Percentiles rank a stretch among this genome's conserved stretches.
phyloP scores from a whole-genome alignment of 495 filamentous ascomycete genomes.

The Penicillium malachiteum region DNA sequence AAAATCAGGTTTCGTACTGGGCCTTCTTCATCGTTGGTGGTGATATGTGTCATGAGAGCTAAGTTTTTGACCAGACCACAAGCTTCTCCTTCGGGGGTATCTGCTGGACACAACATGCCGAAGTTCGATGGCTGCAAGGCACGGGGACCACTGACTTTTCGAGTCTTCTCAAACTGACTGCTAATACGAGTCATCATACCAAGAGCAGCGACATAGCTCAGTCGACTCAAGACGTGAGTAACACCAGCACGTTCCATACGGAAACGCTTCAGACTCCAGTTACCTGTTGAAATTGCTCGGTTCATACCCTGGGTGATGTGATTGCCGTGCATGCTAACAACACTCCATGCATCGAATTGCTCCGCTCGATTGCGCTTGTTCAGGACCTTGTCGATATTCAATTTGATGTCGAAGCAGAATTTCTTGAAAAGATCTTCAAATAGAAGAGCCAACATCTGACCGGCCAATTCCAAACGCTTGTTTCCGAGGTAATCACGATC shows the following conservation, averaged over 20 bases:
- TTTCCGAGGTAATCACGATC: slow-evolving; percentile 98
- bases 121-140: slow-evolving; percentile 96
- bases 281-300: slow-evolving; percentile 91
- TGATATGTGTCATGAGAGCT: slow-evolving; percentile 99
- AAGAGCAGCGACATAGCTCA: slow-evolving; percentile 96
- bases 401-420: slow-evolving; percentile 81
- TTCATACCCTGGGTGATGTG: slow-evolving; percentile 89
- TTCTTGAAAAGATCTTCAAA: slow-evolving; percentile 98
- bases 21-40: slow-evolving; percentile 88
- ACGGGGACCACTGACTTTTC: slow-evolving; percentile 92
- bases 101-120: slow-evolving; percentile 93
- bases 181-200: slow-evolving; percentile 99
- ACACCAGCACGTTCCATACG: slow-evolving; percentile 98
- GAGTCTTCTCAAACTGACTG: slow-evolving; percentile 97
- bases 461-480: slow-evolving; percentile 90
- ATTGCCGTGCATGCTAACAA: slow-evolving; percentile 72
- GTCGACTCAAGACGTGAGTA: slow-evolving; percentile 89
- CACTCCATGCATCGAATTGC: slow-evolving; percentile 78
- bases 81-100: slow-evolving; percentile 97
- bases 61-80: slow-evolving; percentile 98
- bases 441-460: slow-evolving; percentile 89
- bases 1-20: slow-evolving; percentile 80
- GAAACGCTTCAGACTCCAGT: slow-evolving; percentile 96
- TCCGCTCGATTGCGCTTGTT: slow-evolving; percentile 84
- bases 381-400: slow-evolving; percentile 87